These are phyloP conservation scores for Phytomonas sp. DNA, from an alignment of 208 protist species.

Conservation along the genomic window DNA sequence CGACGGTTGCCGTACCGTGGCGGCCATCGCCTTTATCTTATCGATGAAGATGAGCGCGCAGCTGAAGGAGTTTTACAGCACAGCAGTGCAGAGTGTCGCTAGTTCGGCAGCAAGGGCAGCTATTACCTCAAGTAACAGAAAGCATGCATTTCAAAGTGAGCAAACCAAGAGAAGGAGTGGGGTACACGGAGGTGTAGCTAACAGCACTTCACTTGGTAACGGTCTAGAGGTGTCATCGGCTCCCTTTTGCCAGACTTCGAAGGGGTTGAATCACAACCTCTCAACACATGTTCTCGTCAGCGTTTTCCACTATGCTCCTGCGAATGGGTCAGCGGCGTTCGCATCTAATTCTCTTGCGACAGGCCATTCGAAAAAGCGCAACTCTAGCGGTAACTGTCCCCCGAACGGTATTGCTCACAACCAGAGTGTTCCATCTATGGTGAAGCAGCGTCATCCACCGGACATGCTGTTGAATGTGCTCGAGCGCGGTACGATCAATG, in stretches of 20 bases:
- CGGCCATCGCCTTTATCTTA: conserved; percentile 48
- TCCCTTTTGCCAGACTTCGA: background rate
- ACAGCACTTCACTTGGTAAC: background rate
- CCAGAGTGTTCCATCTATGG: background rate
- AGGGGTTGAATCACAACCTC: background rate
- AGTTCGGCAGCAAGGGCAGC: background rate
- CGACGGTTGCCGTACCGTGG: conserved; percentile 62
- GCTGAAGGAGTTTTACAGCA: conserved; percentile 34
- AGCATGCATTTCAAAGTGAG: background rate
- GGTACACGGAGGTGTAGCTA: background rate
- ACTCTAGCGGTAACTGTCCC: background rate
- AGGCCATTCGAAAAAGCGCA: background rate
- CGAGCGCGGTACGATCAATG: background rate
- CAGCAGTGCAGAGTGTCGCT: conserved; percentile 1
- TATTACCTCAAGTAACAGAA: background rate
- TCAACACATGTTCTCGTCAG: background rate
- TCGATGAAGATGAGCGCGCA: conserved; percentile 35
- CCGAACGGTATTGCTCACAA: background rate
- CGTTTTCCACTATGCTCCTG: background rate
- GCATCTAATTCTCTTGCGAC: background rate
- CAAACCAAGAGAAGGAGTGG: background rate
- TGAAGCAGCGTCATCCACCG: background rate
- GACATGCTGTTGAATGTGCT: background rate
- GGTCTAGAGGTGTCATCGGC: background rate
- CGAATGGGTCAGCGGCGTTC: background rate